Evolutionary conservation across 2,329 filamentous ascomycete genomes (phyloP), one percentile per base, ranked within the genome.

Genomic region (Shiraia bambusicola): DNA sequence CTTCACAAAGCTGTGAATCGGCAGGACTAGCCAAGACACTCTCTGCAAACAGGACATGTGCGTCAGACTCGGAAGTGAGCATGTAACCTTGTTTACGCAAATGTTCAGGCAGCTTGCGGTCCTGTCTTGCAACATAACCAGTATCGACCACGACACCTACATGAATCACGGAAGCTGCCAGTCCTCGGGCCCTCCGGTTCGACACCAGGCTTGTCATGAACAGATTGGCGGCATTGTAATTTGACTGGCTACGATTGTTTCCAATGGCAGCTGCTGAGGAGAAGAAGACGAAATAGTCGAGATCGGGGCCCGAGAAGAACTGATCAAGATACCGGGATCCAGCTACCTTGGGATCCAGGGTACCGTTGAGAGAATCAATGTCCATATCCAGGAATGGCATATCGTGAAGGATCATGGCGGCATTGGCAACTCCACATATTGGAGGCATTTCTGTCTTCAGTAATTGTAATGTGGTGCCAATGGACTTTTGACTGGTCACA

Each of bases 151-250:
- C 52, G 5, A 53, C 38, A 1, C 71, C 68, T 3, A 76, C 16
- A 5, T 44, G 32, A 4, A 60, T 36, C 2, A 62, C 58, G 1
- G 68, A 70, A 1, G 48, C 74, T 3, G 66, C 59, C 0, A 73
- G 44, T 0, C 73, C 73, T 3, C 69, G 63, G 1, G 47, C 49
- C 0, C 69, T 45, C 3, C 76, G 56, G 12, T 72, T 59, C 0
- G 47, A 33, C 0, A 66, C 70, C 0, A 79, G 51, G 1, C 50
- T 50, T 6, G 49, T 50, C 65, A 78, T 70, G 58, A 67, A 79
- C 3, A 48, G 46, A 32, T 63, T 63, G 0, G 57, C 56, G 0
- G 52, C 52, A 4, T 31, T 30, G 37, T 65, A 65, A 10, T 34
- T 44, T 5, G 49, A 26, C 31, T 63, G 59, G 1, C 58, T 56